Evolutionary conservation across 169 alveolate genomes (phyloP), one percentile per base, ranked within the genome.

Genomic region (Cryptosporidium tyzzeri): DNA sequence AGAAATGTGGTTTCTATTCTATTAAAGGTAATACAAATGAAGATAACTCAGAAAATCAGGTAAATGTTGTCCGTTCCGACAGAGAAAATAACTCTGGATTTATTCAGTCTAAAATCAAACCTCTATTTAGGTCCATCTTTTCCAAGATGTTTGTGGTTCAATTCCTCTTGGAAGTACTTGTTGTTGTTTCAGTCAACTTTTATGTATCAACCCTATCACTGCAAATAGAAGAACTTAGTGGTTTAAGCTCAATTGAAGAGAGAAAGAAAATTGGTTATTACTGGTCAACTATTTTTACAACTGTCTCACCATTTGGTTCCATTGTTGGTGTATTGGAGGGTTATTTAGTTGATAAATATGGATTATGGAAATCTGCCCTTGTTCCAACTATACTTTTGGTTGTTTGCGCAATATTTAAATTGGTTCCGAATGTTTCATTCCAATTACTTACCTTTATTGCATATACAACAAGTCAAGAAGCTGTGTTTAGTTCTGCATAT

Each of bases 231-330:
- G 89, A 80, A 26, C 53, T 80, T 16, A 59, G 75, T n/a, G 51
- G 51, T 44, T 45, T 80, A 61, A 33, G 68, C 37, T 23, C 65
- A 29, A 41, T 41, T 26, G 74, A 62, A 41, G 80, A 62, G 39
- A 59, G 89, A 37, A 59, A 62, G n/a, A 62, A 59, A 33, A 8
- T 62, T 14, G 89, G 89, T 21, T 67, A 80, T n/a, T 41, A 59
- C 51, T 80, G 89, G 89, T 80, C 89, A 41, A 80, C 89, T 8
- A 62, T 80, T 8, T 80, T 80, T 9, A 80, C 89, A 44, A 59
- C 70, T n/a, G 44, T 80, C n/a, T 44, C 89, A 35, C 89, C 89
- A 33, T 80, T 80, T n/a, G 89, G 89, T 39, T 80, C 89, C 4
- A 37, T 80, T 26, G 59, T 80, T 55, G 89, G 89, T 9, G 62